phyloP scores from a whole-genome alignment of 192 early-diverging fungal species.

The Allomyces macrogynus region DNA sequence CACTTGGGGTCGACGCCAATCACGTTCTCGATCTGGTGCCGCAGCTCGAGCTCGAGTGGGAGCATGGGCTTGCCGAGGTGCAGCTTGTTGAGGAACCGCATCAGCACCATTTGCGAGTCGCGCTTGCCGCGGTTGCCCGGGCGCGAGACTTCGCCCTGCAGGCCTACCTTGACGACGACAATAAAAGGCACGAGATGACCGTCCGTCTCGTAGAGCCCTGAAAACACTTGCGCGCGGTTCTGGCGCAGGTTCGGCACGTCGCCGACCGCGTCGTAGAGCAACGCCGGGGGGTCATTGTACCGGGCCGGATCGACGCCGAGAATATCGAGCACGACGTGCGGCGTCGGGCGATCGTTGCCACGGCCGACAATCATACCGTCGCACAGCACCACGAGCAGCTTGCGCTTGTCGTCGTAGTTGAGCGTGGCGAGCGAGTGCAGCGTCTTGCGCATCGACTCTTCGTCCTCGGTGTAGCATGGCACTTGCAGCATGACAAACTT shows the following conservation, averaged over 20 bases:
- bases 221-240: constrained; percentile 94
- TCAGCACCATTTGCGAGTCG: constrained; percentile 94
- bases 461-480: constrained; percentile 95
- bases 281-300: constrained; percentile 52
- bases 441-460: constrained; percentile 80
- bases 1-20: constrained; percentile 91
- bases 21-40: constrained; percentile 96
- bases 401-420: constrained; percentile 93
- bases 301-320: constrained; percentile 65
- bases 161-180: constrained; percentile 89
- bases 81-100: constrained; percentile 94
- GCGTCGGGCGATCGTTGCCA: constrained; percentile 90
- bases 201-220: constrained; percentile 78
- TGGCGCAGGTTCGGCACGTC: constrained; percentile 74
- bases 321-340: constrained; percentile 89
- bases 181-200: constrained; percentile 86
- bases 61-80: constrained; percentile 85
- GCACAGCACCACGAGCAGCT: constrained; percentile 83
- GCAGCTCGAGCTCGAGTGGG: constrained; percentile 89
- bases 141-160: constrained; percentile 54
- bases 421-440: constrained; percentile 79
- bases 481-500: constrained; percentile 87
- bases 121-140: constrained; percentile 98
- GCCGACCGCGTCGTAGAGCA: constrained; percentile 69
- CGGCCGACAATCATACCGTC: constrained; percentile 95